Evolutionary conservation across 176 grass and related monocot genomes (phyloP).

Genomic region (Microstegium vimineum): DNA sequence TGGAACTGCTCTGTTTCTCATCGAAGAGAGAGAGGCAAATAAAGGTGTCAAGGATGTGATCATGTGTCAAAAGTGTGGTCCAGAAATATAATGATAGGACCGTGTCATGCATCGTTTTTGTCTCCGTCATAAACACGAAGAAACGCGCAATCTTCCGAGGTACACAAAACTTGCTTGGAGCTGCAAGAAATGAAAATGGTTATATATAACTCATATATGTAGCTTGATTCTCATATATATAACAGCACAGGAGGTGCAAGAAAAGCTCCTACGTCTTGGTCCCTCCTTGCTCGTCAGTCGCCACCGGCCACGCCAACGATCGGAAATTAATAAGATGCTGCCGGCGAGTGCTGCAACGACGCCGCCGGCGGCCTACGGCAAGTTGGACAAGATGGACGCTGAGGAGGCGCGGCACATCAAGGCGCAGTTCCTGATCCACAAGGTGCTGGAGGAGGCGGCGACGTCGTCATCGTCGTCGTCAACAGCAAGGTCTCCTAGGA

Average conservation of each 20-base stretch:
- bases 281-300: too few relatives aligned
- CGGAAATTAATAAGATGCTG: conserved; percentile 18
- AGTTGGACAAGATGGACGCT: conserved; percentile 55
- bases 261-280: too few relatives aligned
- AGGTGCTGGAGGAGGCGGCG: conserved; percentile 39
- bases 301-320: too few relatives aligned
- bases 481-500: not conserved
- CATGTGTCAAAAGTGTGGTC: not conserved
- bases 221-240: not conserved
- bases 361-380: conserved; percentile 20
- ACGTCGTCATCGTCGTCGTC: not conserved
- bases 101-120: not conserved
- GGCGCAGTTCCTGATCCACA: conserved; percentile 75
- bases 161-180: not conserved
- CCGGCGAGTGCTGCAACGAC: not conserved
- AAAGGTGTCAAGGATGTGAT: too few relatives aligned
- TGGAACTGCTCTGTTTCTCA: not conserved
- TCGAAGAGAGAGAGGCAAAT: too few relatives aligned
- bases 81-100: not conserved
- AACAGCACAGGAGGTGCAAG: conserved; percentile 11
- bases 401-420: conserved; percentile 44
- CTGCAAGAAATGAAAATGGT: not conserved
- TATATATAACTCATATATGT: conserved; percentile 35
- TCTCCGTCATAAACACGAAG: not conserved
- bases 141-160: not conserved